Base-by-base conservation (phyloP, 2,329 filamentous ascomycete genomes). In the Helotiales sp. region DNA sequence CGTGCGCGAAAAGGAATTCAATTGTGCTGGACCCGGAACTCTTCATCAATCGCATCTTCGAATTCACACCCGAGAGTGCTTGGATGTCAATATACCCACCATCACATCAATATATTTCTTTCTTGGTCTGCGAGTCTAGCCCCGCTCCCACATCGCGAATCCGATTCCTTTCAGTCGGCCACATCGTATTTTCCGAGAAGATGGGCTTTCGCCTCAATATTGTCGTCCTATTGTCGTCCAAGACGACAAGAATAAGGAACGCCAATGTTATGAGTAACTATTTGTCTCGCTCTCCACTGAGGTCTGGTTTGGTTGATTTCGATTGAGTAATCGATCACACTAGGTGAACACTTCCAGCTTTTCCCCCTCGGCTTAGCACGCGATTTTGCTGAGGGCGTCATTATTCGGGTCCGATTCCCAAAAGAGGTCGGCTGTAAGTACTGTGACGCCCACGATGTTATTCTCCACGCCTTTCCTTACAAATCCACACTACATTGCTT, bases 401-500 rank as follows among this genome's bases (percentile, higher is more conserved):
- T 52, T 8, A 13, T 58, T 31, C 30, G 27, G 42, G n/a, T 29
- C 52, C 19, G 30, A 22, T 10, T 17, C 33, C 33, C 24, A 40
- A 48, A 33, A 48, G 17, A 19, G 33, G 36, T n/a, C 24, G 36
- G 49, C 33, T 59, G 52, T 55, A 59, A 55, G 57, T 55, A 31
- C 57, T 52, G 47, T 59, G 57, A 59, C 57, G 52, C 57, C 57
- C 57, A 52, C 24, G 33, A 15, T 55, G 52, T n/a, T n/a, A n/a
- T n/a, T n/a, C n/a, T n/a, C n/a, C n/a, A 59, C 44, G 48, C 47
- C 40, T 48, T 30, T 25, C 19, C 48, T 52, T 55, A 59, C 57
- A 25, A 55, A 59, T 55, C 36, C 40, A 24, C 19, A 36, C 36
- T 48, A 31, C 34, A 44, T 22, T 46, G 10, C 46, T 15, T 1